Percentiles rank a stretch among this genome's conserved stretches.
phyloP scores from a whole-genome alignment of 2,329 filamentous ascomycete genomes.

The Aspergillus neoniger region DNA sequence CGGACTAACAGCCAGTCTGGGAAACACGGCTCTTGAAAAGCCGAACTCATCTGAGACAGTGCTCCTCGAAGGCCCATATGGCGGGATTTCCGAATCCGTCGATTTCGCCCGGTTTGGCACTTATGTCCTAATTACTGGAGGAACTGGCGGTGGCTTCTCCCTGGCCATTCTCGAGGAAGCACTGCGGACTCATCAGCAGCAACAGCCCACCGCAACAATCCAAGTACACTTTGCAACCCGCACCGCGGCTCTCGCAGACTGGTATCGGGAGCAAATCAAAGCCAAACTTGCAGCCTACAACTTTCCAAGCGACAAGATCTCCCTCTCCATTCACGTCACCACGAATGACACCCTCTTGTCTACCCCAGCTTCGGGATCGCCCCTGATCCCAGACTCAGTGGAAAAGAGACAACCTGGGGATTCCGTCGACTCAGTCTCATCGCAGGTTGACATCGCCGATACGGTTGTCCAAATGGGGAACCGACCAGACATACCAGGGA shows the following conservation, averaged over 20 bases:
- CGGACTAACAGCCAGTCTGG: constrained; percentile 54
- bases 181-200: neutral
- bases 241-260: neutral
- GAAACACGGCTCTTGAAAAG: constrained; percentile 39
- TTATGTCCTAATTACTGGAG: constrained; percentile 55
- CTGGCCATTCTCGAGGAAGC: constrained; percentile 52
- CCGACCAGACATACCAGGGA: constrained; percentile 37
- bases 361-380: neutral
- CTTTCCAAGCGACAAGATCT: neutral
- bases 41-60: constrained; percentile 47
- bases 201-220: neutral
- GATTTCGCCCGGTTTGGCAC: constrained; percentile 44
- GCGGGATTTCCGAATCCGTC: constrained; percentile 47
- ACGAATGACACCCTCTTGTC: neutral
- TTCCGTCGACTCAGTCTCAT: neutral
- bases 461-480: neutral
- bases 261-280: neutral
- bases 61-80: constrained; percentile 61
- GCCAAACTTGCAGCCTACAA: neutral
- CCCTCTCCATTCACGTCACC: neutral
- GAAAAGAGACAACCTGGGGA: neutral
- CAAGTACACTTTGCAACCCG: neutral
- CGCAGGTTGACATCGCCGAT: neutral
- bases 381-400: neutral
- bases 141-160: constrained; percentile 58